phyloP scores from a whole-genome alignment of 2,329 filamentous ascomycete genomes.

The Tolypocladium nubicola region DNA sequence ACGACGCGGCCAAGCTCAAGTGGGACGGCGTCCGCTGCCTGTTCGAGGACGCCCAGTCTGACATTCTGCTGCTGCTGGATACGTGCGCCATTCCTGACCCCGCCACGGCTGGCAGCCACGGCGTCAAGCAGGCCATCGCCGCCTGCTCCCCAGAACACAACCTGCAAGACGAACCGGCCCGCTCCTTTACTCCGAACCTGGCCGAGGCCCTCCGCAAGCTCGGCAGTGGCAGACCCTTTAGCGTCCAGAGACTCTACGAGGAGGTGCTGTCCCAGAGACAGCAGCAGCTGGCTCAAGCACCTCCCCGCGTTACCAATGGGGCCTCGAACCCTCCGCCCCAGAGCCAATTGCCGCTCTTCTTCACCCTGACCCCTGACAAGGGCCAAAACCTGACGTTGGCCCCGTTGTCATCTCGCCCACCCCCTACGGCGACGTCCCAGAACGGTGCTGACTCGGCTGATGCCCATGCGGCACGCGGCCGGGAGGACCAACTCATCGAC shows the following conservation, averaged over 20 bases:
- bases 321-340: slow-evolving; percentile 20
- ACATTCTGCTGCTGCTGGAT: slow-evolving; percentile 52
- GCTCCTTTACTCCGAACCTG: slow-evolving; percentile 48
- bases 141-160: slow-evolving; percentile 43
- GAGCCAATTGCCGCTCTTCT: slow-evolving; percentile 37
- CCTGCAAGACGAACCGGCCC: slow-evolving; percentile 30
- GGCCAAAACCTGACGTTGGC: slow-evolving; percentile 42
- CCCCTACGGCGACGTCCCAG: slow-evolving; percentile 13
- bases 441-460: slow-evolving; percentile 16
- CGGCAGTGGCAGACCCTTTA: slow-evolving; percentile 43
- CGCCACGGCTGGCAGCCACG: slow-evolving; percentile 38
- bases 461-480: slow-evolving; percentile 9
- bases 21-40: slow-evolving; percentile 54
- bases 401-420: slow-evolving; percentile 26
- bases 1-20: slow-evolving; percentile 50
- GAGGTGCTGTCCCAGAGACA: slow-evolving; percentile 38
- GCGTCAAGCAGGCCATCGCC: slow-evolving; percentile 52
- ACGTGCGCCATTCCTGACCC: slow-evolving; percentile 47
- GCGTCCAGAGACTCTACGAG: slow-evolving; percentile 43
- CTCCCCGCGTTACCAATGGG: slow-evolving; percentile 34
- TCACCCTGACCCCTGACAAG: slow-evolving; percentile 44
- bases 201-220: slow-evolving; percentile 45
- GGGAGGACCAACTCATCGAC: slow-evolving; percentile 32
- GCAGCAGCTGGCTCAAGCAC: slow-evolving; percentile 30
- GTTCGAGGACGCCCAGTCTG: slow-evolving; percentile 51